These are phyloP conservation scores for Nannochloropsis gaditana DNA, from an alignment of 108 stramenopile species.

Conservation along the genomic window DNA sequence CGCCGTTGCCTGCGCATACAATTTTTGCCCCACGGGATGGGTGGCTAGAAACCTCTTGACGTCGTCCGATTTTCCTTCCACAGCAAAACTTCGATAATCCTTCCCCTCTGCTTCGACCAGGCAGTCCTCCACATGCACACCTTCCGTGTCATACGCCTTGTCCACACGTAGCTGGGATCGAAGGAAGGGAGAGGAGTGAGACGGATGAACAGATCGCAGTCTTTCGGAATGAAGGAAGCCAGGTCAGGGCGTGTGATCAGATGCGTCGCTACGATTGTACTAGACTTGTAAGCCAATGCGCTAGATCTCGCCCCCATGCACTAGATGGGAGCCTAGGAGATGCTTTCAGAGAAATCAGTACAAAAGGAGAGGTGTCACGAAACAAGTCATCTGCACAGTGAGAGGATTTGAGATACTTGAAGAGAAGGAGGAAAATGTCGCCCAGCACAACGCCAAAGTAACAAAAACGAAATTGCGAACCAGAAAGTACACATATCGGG, in stretches of 20 bases:
- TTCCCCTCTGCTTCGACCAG: not conserved
- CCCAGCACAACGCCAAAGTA: no score
- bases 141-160: not conserved
- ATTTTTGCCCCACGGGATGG: not conserved
- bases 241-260: no score
- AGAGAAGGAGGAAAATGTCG: no score
- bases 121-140: not conserved
- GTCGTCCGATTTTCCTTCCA: not conserved
- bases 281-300: no score
- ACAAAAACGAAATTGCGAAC: not conserved
- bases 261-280: no score
- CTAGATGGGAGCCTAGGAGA: no score
- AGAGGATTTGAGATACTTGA: no score
- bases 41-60: not conserved
- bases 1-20: not conserved
- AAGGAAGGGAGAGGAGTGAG: not conserved
- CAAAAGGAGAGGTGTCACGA: no score
- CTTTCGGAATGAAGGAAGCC: not conserved
- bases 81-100: not conserved
- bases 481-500: not conserved
- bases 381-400: no score
- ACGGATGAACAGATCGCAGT: not conserved
- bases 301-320: no score
- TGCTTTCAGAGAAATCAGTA: no score
- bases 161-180: not conserved